Conservation (phyloP, 2,329 filamentous ascomycete species). For the Penicillium sp. region DNA sequence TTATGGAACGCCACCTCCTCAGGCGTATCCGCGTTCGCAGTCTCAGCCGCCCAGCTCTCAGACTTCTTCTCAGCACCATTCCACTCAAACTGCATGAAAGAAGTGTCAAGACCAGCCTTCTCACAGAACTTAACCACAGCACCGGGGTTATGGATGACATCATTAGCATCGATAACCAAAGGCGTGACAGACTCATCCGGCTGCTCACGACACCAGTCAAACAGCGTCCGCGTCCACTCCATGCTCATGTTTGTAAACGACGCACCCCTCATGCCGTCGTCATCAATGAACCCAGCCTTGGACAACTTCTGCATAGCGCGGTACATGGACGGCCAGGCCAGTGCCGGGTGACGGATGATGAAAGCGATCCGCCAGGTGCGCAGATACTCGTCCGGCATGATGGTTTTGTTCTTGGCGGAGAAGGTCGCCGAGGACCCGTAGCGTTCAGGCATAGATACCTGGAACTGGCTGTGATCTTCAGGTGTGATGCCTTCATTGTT, state of each 20-base stretch:
- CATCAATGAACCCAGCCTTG: constrained; percentile 6
- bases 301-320: constrained; percentile 25
- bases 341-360: constrained; percentile 38
- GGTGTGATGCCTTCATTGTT: background rate
- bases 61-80: constrained; percentile 7
- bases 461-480: constrained; percentile 11
- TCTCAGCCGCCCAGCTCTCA: background rate
- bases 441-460: constrained; percentile 4
- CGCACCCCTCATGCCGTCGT: constrained; percentile 6
- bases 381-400: constrained; percentile 35
- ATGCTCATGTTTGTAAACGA: constrained; percentile 23
- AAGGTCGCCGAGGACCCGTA: constrained; percentile 17
- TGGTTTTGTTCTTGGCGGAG: constrained; percentile 29
- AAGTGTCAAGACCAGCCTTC: constrained; percentile 29
- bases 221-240: constrained; percentile 30
- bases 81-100: constrained; percentile 32
- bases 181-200: constrained; percentile 14
- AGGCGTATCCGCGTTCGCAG: background rate
- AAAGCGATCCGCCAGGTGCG: constrained; percentile 29
- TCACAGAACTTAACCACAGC: constrained; percentile 26
- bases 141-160: constrained; percentile 31
- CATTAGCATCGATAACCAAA: constrained; percentile 37
- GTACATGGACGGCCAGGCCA: constrained; percentile 37
- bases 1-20: background rate
- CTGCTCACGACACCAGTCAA: constrained; percentile 30